Percentiles rank a stretch among this genome's conserved stretches.
These are phyloP conservation scores for Flaveria floridana DNA, from an alignment of 140 eudicot genomes.

Conservation along the genomic window DNA sequence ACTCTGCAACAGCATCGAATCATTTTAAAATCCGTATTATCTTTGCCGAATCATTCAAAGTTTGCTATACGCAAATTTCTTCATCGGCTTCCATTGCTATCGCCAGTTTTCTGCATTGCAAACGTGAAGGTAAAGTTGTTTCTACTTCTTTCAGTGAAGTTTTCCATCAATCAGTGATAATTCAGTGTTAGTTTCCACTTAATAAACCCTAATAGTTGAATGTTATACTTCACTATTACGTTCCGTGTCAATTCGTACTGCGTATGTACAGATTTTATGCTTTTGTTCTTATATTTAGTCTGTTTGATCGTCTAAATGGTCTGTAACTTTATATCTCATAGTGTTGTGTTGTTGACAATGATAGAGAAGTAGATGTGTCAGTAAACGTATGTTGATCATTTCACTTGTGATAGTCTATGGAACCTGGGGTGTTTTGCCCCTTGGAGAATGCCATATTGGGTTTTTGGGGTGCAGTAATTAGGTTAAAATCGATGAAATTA, in stretches of 20 bases:
- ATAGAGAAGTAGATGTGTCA: too few species aligned
- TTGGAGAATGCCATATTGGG: too few species aligned
- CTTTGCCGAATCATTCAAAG: background rate
- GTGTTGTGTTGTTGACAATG: background rate
- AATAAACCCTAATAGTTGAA: background rate
- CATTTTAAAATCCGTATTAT: background rate
- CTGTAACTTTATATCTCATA: background rate
- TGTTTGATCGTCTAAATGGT: background rate
- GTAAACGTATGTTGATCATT: background rate
- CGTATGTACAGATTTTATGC: background rate
- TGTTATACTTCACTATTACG: background rate
- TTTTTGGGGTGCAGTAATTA: background rate
- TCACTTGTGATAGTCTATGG: background rate
- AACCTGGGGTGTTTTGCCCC: background rate
- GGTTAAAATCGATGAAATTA: background rate
- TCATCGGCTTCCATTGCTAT: background rate
- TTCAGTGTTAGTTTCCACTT: background rate
- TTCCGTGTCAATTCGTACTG: background rate
- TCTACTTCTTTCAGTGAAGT: background rate
- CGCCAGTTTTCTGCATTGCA: conserved; percentile 22
- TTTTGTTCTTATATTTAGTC: background rate
- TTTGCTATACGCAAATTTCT: background rate
- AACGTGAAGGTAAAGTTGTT: conserved; percentile 26
- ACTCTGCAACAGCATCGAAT: conserved; percentile 23
- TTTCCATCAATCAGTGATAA: background rate